These are phyloP conservation scores for Niebla homalea DNA, from an alignment of 495 filamentous ascomycete genomes.

Conservation along the genomic window DNA sequence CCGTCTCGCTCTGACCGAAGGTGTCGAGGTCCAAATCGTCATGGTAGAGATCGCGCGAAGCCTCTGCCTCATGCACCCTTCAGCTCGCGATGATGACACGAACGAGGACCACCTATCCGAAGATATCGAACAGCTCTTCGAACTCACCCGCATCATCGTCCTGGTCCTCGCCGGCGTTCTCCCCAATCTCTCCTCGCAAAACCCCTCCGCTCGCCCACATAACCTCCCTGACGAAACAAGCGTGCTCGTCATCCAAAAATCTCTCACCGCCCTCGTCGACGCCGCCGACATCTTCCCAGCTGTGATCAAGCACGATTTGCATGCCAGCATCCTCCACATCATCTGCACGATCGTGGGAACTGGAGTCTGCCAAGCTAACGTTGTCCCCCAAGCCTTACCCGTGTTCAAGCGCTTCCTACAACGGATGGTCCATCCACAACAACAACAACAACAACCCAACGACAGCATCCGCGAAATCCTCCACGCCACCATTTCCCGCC, in stretches of 20 bases:
- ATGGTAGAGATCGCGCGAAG: constrained; percentile 88
- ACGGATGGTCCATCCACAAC: constrained; percentile 35
- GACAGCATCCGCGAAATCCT: constrained; percentile 26
- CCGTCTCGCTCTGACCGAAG: constrained; percentile 82
- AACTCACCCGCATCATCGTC: constrained; percentile 89
- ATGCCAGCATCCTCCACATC: constrained; percentile 93
- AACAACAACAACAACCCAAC: constrained; percentile 15
- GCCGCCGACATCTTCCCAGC: constrained; percentile 89
- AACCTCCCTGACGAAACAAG: constrained; percentile 65
- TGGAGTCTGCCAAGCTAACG: constrained; percentile 67
- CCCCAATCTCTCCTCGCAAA: constrained; percentile 70
- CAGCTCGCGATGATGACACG: constrained; percentile 56
- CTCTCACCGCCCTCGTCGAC: constrained; percentile 79
- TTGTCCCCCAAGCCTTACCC: constrained; percentile 81
- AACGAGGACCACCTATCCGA: constrained; percentile 71
- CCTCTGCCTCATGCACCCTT: constrained; percentile 79
- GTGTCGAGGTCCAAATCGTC: constrained; percentile 73
- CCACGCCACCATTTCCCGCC: constrained; percentile 62
- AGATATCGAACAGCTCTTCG: constrained; percentile 96
- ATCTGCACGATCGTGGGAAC: constrained; percentile 88
- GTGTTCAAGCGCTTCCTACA: constrained; percentile 84
- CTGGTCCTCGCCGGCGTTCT: constrained; percentile 76
- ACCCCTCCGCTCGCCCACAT: constrained; percentile 48
- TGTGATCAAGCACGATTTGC: constrained; percentile 90
- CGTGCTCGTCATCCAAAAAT: constrained; percentile 59